Conservation (phyloP, 129 eudicot species). For the Chrysanthemum seticuspe region DNA sequence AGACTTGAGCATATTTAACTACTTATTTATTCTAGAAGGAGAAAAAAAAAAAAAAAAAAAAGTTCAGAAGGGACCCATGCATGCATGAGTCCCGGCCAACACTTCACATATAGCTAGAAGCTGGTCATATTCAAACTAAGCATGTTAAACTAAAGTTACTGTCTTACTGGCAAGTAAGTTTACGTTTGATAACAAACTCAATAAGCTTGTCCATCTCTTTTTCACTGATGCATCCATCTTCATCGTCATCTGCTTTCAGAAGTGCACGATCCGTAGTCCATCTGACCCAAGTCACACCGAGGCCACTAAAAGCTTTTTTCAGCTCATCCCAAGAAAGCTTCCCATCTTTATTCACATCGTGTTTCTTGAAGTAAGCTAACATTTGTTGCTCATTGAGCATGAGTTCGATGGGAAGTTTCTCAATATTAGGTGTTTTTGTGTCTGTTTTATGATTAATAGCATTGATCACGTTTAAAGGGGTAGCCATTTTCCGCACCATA, state of each 20-base stretch:
- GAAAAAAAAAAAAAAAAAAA: too few species aligned
- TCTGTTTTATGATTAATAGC: neutral
- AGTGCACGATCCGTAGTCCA: conserved; percentile 27
- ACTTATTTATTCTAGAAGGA: too few species aligned
- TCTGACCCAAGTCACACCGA: conserved; percentile 23
- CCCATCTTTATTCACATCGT: conserved; percentile 25
- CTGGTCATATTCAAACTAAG: conserved; percentile 1
- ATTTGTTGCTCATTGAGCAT: conserved; percentile 12
- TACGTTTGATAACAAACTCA: conserved; percentile 18
- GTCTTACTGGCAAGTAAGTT: conserved; percentile 4
- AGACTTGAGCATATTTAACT: too few species aligned
- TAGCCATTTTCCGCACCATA: conserved; percentile 4
- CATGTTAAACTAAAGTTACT: neutral
- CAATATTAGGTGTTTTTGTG: neutral
- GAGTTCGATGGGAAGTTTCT: conserved; percentile 14
- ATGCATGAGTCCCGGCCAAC: neutral
- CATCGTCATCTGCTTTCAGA: conserved; percentile 23
- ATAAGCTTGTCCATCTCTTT: conserved; percentile 27
- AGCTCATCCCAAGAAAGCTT: conserved; percentile 30
- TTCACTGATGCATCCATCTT: conserved; percentile 24
- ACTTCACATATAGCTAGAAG: conserved; percentile 17
- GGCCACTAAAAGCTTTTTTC: conserved; percentile 22
- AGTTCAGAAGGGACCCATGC: neutral
- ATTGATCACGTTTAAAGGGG: neutral
- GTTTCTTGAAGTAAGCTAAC: conserved; percentile 25